These are phyloP conservation scores for Hamamelis virginiana DNA, from an alignment of 164 flowering plant species.

Conservation along the genomic window DNA sequence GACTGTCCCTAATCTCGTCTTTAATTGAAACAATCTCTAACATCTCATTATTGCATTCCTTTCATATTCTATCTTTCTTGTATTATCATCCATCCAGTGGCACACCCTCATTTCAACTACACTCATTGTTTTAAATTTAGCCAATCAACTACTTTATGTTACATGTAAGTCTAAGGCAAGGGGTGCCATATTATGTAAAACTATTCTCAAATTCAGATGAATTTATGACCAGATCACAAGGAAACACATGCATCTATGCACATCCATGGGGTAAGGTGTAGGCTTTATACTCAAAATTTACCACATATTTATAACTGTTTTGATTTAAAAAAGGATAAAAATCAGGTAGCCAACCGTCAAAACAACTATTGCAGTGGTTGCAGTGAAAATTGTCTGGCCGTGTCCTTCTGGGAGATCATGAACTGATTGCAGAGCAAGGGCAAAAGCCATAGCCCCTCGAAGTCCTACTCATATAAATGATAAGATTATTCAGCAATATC, in stretches of 20 bases:
- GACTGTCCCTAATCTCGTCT: too few relatives aligned
- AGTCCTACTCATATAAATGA: slow-evolving; percentile 60
- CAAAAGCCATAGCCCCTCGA: slow-evolving; percentile 99
- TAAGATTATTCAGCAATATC: not conserved
- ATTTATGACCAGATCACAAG: not conserved
- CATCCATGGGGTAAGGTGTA: not conserved
- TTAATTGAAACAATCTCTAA: too few relatives aligned
- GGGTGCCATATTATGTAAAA: too few relatives aligned
- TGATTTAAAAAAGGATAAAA: not conserved
- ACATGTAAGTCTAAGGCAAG: too few relatives aligned
- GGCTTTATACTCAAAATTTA: too few relatives aligned
- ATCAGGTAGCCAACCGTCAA: slow-evolving; percentile 58
- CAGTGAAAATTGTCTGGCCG: slow-evolving; percentile 96
- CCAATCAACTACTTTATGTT: too few relatives aligned
- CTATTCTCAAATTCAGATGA: not conserved
- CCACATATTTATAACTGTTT: too few relatives aligned
- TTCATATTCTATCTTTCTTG: too few relatives aligned
- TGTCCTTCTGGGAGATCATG: slow-evolving; percentile 99
- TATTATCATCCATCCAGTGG: too few relatives aligned
- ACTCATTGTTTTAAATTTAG: too few relatives aligned
- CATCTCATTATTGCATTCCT: too few relatives aligned
- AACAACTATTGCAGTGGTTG: slow-evolving; percentile 97
- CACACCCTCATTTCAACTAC: too few relatives aligned
- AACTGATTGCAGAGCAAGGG: slow-evolving; percentile 94
- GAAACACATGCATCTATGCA: not conserved